Conservation (phyloP, 192 early-diverging fungal genomes). For the Dissophora ornata region DNA sequence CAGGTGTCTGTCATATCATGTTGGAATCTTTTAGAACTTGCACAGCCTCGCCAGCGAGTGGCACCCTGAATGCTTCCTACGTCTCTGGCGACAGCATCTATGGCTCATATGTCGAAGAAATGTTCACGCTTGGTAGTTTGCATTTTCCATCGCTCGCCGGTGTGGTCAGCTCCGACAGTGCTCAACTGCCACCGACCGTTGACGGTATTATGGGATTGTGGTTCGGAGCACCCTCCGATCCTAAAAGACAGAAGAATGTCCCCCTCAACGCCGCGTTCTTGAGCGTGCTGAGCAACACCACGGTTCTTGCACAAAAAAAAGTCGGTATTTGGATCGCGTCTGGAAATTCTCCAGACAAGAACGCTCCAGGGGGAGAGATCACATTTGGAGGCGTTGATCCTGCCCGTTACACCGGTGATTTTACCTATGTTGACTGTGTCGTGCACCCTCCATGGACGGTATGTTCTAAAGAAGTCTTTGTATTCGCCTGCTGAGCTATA, state of each 20-base stretch:
- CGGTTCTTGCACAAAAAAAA: constrained; percentile 9
- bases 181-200: constrained; percentile 6
- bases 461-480: not conserved
- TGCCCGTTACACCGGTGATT: constrained; percentile 13
- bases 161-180: constrained; percentile 1
- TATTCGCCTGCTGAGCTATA: too few relatives aligned
- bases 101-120: constrained; percentile 16
- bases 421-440: constrained; percentile 30
- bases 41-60: not conserved
- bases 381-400: constrained; percentile 42
- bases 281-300: constrained; percentile 23
- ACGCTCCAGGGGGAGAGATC: constrained; percentile 34
- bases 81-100: constrained; percentile 14
- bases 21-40: constrained; percentile 38
- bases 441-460: constrained; percentile 33
- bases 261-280: constrained; percentile 9
- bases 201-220: constrained; percentile 46
- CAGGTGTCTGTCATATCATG: too few relatives aligned
- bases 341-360: too few relatives aligned
- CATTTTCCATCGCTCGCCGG: constrained; percentile 19
- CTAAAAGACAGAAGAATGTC: too few relatives aligned
- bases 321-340: constrained; percentile 25
- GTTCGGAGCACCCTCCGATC: constrained; percentile 10
- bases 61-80: constrained; percentile 17
- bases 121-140: constrained; percentile 24